These are phyloP conservation scores for Closterium sp. DNA, from an alignment of 139 green algal species.

Conservation along the genomic window DNA sequence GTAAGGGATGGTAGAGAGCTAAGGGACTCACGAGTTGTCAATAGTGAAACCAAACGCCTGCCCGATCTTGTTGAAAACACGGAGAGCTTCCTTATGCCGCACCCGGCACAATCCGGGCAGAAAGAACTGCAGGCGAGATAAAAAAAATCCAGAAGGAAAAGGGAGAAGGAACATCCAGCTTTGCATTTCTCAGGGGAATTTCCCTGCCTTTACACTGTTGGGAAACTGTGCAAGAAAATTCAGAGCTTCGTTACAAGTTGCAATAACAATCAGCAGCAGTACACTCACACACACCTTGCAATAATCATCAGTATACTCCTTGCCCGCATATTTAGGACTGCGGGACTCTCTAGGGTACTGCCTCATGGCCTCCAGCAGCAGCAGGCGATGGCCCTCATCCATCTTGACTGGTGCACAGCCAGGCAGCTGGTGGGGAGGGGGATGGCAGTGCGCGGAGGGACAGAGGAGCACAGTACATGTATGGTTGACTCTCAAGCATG, in stretches of 20 bases:
- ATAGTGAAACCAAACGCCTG: constrained; percentile 54
- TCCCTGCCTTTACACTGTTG: neutral
- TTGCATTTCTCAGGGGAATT: neutral
- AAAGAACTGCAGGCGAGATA: constrained; percentile 36
- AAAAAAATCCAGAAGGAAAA: neutral
- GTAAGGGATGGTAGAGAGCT: neutral
- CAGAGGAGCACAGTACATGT: no score
- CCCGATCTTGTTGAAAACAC: constrained; percentile 52
- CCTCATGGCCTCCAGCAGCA: constrained; percentile 43
- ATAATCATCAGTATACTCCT: constrained; percentile 43
- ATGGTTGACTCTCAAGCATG: constrained; percentile 18
- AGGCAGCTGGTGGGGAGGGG: neutral
- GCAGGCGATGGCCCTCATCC: neutral
- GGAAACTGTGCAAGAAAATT: no score
- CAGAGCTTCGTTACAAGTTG: no score
- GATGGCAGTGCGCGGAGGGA: no score
- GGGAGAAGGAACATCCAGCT: neutral
- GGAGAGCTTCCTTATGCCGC: constrained; percentile 13
- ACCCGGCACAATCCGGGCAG: constrained; percentile 42
- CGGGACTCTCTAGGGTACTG: constrained; percentile 24
- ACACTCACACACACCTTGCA: neutral
- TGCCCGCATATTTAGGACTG: constrained; percentile 19
- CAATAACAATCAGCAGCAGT: no score
- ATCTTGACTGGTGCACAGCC: neutral
- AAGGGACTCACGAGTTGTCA: constrained; percentile 47